Base-by-base conservation (phyloP, 2,329 filamentous ascomycete genomes). In the Penicillium sp. region DNA sequence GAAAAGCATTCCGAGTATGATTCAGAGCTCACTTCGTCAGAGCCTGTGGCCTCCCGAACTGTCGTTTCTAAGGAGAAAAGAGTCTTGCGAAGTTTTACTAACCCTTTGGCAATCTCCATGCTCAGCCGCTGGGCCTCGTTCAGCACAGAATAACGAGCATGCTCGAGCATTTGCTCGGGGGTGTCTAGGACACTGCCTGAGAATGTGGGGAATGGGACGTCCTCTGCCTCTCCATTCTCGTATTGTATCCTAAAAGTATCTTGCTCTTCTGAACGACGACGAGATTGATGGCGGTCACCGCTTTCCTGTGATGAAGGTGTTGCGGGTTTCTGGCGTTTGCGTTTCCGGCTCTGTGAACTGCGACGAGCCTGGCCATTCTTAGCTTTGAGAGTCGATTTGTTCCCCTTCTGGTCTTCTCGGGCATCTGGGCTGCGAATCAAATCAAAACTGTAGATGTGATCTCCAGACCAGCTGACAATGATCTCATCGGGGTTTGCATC, bases 401-500 rank as follows among this genome's bases (percentile, higher is more conserved):
- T 57, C 44, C 68, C 61, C 14, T 67, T 62, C 19, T 73, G 64
- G 13, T 56, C 50, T 18, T 83, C 80, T 53, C 73, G 70, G 7
- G 79, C 80, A 71, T 85, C 83, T 2, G 82, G 79, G 60, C 79
- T 82, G 44, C 79, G 78, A 40, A 85, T 71, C 14, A 88, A 76
- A 63, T 88, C 84, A 63, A 88, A 88, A 61, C 81, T 82, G 70
- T 86, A 85, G 47, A 88, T 84, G 58, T 84, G 79, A 57, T 87
- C 84, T 19, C 83, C 84, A 18, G 84, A 87, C 85, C 85, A 88
- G 61, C 84, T 87, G 19, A 83, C 85, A 13, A 88, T 71, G 63
- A 88, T 80, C 63, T 88, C 85, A 58, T 88, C 85, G 0, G 85
- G 86, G 56, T 85, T 80, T 8, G 83, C 83, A 70, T 88, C 84